Base-by-base conservation (phyloP, 2,329 filamentous ascomycete genomes). In the Aspergillus costaricaensis region DNA sequence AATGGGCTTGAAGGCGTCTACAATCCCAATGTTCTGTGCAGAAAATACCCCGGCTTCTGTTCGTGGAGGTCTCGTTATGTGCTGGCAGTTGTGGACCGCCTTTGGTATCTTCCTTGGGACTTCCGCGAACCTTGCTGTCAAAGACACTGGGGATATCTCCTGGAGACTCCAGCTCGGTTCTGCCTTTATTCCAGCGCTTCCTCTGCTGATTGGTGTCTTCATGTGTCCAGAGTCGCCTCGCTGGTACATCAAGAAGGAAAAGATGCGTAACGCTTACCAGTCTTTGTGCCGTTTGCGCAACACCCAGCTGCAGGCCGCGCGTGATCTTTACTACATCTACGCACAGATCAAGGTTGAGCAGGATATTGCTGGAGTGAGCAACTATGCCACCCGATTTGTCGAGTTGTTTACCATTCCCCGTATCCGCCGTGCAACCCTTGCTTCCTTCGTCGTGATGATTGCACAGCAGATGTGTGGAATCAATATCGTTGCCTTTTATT, bases 361-460 rank as follows among this genome's bases (percentile, higher is more conserved):
- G 58, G 71, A 67, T 56, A 71, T 79, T 59, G 66, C 74, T 15
- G 77, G 74, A 15, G 59, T 81, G 5, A 83, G 77, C 67, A 88
- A 82, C 74, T 88, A 89, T 68, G 36, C 86, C 53, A 83, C 79
- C 21, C 85, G 89, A 15, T 87, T 91, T 65, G 55, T 79, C 47
- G 76, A 82, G 61, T 72, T 85, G 0, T 82, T 82, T 63, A 81
- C 80, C 12, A 78, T 82, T 55, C 80, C 80, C 5, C 77, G 80
- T 17, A 74, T 81, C 58, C 77, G 80, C 41, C 79, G 80, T 43
- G 92, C 92, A 2, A 93, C 88, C 3, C 81, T 90, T 30, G 91
- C 91, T 5, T 89, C 91, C 0, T 90, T 88, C 65, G 86, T 87
- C 1, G 90, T 94, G 66, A 96, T 96, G 91, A 87, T 90, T 68